Conservation (phyloP, 352 stramenopile species). For the Globisporangium splendens region DNA sequence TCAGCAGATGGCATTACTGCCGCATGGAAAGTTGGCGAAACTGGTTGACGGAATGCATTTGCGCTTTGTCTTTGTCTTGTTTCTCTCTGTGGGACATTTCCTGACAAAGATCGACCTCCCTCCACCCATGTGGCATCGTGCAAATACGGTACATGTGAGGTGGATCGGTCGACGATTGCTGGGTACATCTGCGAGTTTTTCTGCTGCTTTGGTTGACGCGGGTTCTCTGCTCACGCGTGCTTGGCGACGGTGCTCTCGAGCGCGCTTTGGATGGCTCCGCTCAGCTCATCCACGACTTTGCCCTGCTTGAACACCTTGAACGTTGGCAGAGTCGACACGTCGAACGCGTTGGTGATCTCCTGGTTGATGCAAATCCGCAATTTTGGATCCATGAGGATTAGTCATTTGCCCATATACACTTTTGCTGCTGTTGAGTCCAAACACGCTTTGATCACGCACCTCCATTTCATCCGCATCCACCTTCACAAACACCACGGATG, state of each 20-base stretch:
- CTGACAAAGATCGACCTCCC: not conserved
- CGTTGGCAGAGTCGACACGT: conserved; percentile 87
- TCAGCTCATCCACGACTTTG: conserved; percentile 85
- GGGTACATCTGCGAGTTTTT: too few species aligned
- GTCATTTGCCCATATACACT: not conserved
- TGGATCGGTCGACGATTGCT: too few species aligned
- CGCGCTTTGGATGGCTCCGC: conserved; percentile 63
- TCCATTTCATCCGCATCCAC: conserved; percentile 79
- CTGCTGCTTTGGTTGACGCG: not conserved
- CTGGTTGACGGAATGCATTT: not conserved
- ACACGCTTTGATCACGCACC: conserved; percentile 17
- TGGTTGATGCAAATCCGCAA: conserved; percentile 12
- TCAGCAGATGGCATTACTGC: conserved; percentile 13
- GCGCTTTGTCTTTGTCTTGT: conserved; percentile 2
- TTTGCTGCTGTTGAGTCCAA: not conserved
- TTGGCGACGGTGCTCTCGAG: conserved; percentile 55
- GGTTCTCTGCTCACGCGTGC: conserved; percentile 16
- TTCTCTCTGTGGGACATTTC: not conserved
- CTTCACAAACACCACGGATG: conserved; percentile 55
- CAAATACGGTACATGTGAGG: too few species aligned
- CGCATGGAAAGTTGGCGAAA: not conserved
- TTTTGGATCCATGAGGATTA: not conserved
- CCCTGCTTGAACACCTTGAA: conserved; percentile 92
- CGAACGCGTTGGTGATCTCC: conserved; percentile 56
- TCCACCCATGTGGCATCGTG: too few species aligned